A percentile compares a stretch with the other conserved stretches of the same genome.
Conservation (phyloP, 2,329 filamentous ascomycete species). For the Drechmeria coniospora region DNA sequence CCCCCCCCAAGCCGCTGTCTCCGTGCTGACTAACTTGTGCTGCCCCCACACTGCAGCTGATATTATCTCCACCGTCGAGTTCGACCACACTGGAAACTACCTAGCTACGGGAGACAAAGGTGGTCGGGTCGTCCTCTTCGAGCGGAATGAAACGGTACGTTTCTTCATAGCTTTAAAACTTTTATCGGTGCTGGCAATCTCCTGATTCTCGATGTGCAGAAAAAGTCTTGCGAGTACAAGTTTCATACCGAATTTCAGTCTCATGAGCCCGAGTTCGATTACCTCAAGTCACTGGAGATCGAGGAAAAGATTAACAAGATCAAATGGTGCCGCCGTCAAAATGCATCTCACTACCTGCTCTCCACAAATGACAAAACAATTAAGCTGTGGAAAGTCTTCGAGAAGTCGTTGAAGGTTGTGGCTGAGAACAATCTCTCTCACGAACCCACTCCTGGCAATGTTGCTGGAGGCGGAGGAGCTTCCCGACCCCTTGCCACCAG, state of each 20-base stretch:
- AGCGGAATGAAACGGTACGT: slow-evolving; percentile 86
- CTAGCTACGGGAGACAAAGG: slow-evolving; percentile 83
- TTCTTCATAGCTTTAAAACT: background rate
- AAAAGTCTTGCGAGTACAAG: slow-evolving; percentile 99
- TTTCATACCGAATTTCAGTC: slow-evolving; percentile 99
- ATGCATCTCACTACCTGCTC: slow-evolving; percentile 93
- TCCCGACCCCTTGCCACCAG: slow-evolving; percentile 53
- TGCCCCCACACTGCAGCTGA: slow-evolving; percentile 42
- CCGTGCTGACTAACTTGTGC: slow-evolving; percentile 5
- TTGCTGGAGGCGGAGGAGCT: slow-evolving; percentile 62
- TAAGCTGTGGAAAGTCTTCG: slow-evolving; percentile 99
- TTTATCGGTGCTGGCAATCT: too few species aligned
- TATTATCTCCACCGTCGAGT: slow-evolving; percentile 84
- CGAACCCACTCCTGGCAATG: slow-evolving; percentile 67
- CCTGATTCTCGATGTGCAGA: too few species aligned
- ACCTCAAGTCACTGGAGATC: slow-evolving; percentile 96
- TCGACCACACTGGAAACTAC: slow-evolving; percentile 82
- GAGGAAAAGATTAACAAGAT: slow-evolving; percentile 99
- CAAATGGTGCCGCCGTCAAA: slow-evolving; percentile 97
- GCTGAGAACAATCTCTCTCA: slow-evolving; percentile 97
- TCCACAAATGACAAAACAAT: slow-evolving; percentile 99
- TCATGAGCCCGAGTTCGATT: slow-evolving; percentile 98
- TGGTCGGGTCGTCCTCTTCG: slow-evolving; percentile 70
- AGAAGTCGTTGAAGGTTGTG: slow-evolving; percentile 97
- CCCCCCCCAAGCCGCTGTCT: slow-evolving; percentile 2